Evolutionary conservation across 805 yeast genomes (phyloP).

Genomic region (Myxozyma lipomycoides): DNA sequence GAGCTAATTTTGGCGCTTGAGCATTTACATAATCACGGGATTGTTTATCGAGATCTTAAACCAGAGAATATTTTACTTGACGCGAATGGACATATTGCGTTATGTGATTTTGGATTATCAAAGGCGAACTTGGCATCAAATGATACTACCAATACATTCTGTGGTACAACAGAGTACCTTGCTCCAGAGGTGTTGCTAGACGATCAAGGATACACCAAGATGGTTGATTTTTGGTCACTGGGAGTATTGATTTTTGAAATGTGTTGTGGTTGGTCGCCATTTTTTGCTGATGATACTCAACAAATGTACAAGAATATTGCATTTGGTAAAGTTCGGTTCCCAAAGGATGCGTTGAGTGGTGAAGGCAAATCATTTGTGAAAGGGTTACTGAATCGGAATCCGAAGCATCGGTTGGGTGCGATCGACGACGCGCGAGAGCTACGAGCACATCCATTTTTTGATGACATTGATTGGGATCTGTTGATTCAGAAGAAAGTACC

Average conservation of each 20-base stretch:
- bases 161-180: constrained; percentile 96
- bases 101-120: constrained; percentile 95
- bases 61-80: constrained; percentile 94
- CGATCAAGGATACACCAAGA: constrained; percentile 94
- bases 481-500: constrained; percentile 76
- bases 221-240: constrained; percentile 98
- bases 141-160: constrained; percentile 89
- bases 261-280: constrained; percentile 99
- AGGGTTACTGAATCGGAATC: constrained; percentile 91
- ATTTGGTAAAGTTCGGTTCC: constrained; percentile 95
- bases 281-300: constrained; percentile 95
- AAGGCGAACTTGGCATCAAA: constrained; percentile 84
- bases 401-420: constrained; percentile 91
- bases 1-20: constrained; percentile 90
- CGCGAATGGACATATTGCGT: constrained; percentile 95
- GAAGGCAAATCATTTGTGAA: constrained; percentile 96
- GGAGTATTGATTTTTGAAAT: constrained; percentile 96
- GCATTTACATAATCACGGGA: constrained; percentile 91
- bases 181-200: constrained; percentile 96
- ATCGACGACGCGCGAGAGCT: constrained; percentile 87
- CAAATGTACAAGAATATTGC: constrained; percentile 99
- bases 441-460: constrained; percentile 86
- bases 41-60: constrained; percentile 93
- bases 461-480: constrained; percentile 85
- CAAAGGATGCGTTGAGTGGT: constrained; percentile 86